Conservation (phyloP, 73 alveolate genomes). For the Symbiodinium natans region DNA sequence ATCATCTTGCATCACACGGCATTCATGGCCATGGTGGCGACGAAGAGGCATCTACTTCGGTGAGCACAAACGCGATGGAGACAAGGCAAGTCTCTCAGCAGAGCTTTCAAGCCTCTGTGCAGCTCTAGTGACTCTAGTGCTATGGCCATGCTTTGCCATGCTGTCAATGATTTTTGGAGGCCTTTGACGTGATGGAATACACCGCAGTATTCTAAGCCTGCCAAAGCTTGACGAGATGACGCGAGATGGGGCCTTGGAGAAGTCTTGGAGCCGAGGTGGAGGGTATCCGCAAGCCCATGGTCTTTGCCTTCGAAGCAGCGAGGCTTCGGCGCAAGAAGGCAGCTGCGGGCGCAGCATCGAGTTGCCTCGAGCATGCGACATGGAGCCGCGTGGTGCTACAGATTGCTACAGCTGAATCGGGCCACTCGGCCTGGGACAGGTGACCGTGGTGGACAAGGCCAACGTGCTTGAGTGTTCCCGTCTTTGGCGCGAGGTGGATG, state of each 20-base stretch:
- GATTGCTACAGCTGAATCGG: too few relatives aligned
- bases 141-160: too few relatives aligned
- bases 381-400: too few relatives aligned
- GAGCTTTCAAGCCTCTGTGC: neutral
- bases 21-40: too few relatives aligned
- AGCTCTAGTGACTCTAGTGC: too few relatives aligned
- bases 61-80: constrained; percentile 94
- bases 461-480: constrained; percentile 93
- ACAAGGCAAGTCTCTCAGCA: constrained; percentile 24
- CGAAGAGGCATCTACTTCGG: constrained; percentile 88
- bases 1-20: too few relatives aligned
- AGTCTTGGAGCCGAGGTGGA: constrained; percentile 22
- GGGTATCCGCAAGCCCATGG: constrained; percentile 85
- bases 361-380: too few relatives aligned
- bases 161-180: neutral
- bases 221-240: neutral
- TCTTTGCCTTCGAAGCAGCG: constrained; percentile 93
- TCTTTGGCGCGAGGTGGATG: constrained; percentile 92
- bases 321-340: constrained; percentile 85
- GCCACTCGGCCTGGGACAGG: constrained; percentile 10
- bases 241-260: neutral
- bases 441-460: constrained; percentile 94
- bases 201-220: neutral
- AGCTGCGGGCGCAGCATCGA: too few relatives aligned
- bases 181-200: constrained; percentile 91